Percentiles rank a stretch among this genome's conserved stretches.
Conservation (phyloP, 1,139 yeast genomes). For the Trichomonascaceae sp. region DNA sequence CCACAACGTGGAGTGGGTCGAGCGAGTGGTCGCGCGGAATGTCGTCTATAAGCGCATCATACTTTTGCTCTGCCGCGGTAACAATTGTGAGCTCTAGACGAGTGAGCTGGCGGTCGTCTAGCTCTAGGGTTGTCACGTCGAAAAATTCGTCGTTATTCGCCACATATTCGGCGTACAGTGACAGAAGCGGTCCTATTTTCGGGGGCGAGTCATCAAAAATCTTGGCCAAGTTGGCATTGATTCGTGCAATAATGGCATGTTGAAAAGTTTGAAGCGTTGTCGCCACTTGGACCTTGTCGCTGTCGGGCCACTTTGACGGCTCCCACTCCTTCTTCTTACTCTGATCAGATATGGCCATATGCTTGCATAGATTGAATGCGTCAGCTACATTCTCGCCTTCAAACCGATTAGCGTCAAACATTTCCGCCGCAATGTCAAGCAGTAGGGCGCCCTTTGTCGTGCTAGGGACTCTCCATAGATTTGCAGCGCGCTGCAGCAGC, state of each 20-base stretch:
- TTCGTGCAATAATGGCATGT: conserved; percentile 34
- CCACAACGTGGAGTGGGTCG: conserved; percentile 43
- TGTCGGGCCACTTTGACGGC: conserved; percentile 34
- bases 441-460: conserved; percentile 41
- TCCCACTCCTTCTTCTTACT: conserved; percentile 26
- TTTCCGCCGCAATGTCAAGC: conserved; percentile 31
- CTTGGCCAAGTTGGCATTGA: conserved; percentile 33
- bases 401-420: conserved; percentile 54
- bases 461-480: conserved; percentile 48
- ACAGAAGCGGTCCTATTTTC: conserved; percentile 43
- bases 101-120: conserved; percentile 33
- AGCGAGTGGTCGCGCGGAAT: conserved; percentile 56
- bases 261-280: conserved; percentile 37
- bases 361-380: conserved; percentile 33
- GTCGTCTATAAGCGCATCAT: conserved; percentile 41
- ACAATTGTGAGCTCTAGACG: conserved; percentile 37
- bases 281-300: conserved; percentile 42
- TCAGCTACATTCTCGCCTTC: conserved; percentile 40
- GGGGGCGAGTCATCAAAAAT: conserved; percentile 45
- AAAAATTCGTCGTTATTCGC: conserved; percentile 37
- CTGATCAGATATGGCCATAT: conserved; percentile 26
- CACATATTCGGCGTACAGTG: conserved; percentile 39
- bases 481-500: conserved; percentile 35
- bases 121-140: conserved; percentile 3
- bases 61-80: conserved; percentile 43